Base-by-base conservation (phyloP, 306 rosid genomes). In the Begonia peltatifolia region DNA sequence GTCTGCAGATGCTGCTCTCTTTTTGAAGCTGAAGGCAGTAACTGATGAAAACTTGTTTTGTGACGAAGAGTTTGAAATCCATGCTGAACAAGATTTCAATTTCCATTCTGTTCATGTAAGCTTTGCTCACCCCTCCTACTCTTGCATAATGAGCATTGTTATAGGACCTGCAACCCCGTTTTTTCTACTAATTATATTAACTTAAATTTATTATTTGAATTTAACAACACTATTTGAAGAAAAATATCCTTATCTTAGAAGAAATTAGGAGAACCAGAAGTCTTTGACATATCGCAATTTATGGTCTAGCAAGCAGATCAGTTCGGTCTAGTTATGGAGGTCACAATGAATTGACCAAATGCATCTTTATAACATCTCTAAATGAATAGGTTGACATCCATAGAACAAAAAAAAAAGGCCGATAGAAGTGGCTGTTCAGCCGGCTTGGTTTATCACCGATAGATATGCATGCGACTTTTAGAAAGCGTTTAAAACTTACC, bases 61-160 rank as follows among this genome's bases (percentile, higher is more conserved):
- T 68, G 11, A 85, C 87, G 10, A 65, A 58, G 30, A 81, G 79
- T 23, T 62, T 70, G 63, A 85, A 85, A 42, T 82, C 81, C 64
- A 85, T 9, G 60, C 30, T 66, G 64, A 79, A 79, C 71, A 85
- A 53, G 41, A 81, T 77, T 50, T 67, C 70, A 14, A 81, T 47
- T 64, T 85, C 95, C 73, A 85, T 58, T 38, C 46, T 67, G 75
- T 85, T 85, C 79, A 85, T 74, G 56, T 81, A 87, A 42, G 14
- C 65, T 2, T 57, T 79, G 77, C 81, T 79, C 43, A 82, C 76
- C 41, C 95, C 95, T 44, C 95, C 95, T 20, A 85, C 82, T 57
- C 54, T 63, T 12, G 92, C 95, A 52, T 63, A 79, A 49, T 79
- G 61, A 4, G 60, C 68, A 52, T 79, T 85, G 69, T 58, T 68